phyloP scores from a whole-genome alignment of 164 flowering plant species.

The Stephania japonica region DNA sequence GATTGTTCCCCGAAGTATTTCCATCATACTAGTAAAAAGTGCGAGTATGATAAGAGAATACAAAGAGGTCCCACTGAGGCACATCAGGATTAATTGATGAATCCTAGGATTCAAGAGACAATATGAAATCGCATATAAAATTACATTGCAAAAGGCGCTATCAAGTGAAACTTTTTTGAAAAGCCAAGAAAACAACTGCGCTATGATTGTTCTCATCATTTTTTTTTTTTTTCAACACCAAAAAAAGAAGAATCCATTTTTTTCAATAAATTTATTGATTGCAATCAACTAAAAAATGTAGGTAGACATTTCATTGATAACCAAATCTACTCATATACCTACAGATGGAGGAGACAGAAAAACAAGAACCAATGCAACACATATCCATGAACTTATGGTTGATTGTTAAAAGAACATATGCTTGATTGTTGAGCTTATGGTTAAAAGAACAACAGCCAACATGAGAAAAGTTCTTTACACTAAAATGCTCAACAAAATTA shows the following conservation, averaged over 20 bases:
- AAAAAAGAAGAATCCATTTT: too few species aligned
- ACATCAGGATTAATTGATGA: too few species aligned
- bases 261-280: too few species aligned
- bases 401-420: not conserved
- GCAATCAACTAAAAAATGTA: not conserved
- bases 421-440: not conserved
- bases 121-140: too few species aligned
- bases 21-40: not conserved
- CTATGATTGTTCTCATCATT: too few species aligned
- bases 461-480: not conserved
- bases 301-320: not conserved
- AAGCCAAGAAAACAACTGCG: too few species aligned
- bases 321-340: not conserved
- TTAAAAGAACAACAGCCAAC: not conserved
- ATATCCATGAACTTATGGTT: not conserved
- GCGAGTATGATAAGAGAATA: too few species aligned
- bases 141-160: too few species aligned
- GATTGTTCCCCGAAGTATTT: not conserved
- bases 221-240: too few species aligned
- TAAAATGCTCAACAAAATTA: not conserved
- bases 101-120: too few species aligned
- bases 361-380: not conserved
- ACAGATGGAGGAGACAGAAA: not conserved
- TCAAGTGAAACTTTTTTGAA: too few species aligned
- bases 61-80: too few species aligned